Percentiles rank a stretch among this genome's conserved stretches.
Evolutionary conservation across 495 filamentous ascomycete species (phyloP).

Genomic region (Aspergillus carlsbadensis): DNA sequence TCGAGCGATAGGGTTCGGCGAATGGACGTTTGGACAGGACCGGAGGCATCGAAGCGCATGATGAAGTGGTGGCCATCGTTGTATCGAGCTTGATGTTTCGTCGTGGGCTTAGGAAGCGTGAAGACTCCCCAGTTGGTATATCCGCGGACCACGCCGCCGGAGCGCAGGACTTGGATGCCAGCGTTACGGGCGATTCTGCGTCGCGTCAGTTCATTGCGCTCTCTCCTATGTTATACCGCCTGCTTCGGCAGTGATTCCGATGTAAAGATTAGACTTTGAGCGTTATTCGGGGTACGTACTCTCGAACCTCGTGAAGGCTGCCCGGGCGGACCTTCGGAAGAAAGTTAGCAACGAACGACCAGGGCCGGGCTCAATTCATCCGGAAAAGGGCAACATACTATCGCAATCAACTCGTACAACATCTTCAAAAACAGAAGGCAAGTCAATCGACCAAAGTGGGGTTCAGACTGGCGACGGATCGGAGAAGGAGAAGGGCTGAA

Average conservation of each 20-base stretch:
- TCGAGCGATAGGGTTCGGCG: slow-evolving; percentile 77
- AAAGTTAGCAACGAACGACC: neutral
- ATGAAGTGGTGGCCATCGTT: slow-evolving; percentile 91
- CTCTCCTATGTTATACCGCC: neutral
- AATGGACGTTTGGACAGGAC: slow-evolving; percentile 67
- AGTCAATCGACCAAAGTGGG: slow-evolving; percentile 6
- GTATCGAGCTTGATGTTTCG: slow-evolving; percentile 76
- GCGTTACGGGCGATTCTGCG: slow-evolving; percentile 78
- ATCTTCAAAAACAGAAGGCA: slow-evolving; percentile 44
- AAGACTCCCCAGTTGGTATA: slow-evolving; percentile 93
- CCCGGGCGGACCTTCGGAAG: slow-evolving; percentile 78
- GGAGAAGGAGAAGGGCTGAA: slow-evolving; percentile 5
- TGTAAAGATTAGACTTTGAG: no score
- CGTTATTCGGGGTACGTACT: slow-evolving; percentile 55
- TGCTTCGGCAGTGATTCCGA: neutral
- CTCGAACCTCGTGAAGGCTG: slow-evolving; percentile 87
- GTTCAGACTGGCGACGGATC: slow-evolving; percentile 6
- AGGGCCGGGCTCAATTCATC: neutral
- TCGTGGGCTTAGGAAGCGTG: slow-evolving; percentile 70
- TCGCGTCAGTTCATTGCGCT: slow-evolving; percentile 11
- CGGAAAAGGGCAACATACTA: slow-evolving; percentile 59
- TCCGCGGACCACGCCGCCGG: slow-evolving; percentile 88
- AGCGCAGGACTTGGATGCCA: slow-evolving; percentile 76
- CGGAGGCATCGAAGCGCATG: slow-evolving; percentile 86
- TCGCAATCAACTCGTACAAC: slow-evolving; percentile 96